Conservation (phyloP, 306 rosid species). For the Fragaria vesca region DNA sequence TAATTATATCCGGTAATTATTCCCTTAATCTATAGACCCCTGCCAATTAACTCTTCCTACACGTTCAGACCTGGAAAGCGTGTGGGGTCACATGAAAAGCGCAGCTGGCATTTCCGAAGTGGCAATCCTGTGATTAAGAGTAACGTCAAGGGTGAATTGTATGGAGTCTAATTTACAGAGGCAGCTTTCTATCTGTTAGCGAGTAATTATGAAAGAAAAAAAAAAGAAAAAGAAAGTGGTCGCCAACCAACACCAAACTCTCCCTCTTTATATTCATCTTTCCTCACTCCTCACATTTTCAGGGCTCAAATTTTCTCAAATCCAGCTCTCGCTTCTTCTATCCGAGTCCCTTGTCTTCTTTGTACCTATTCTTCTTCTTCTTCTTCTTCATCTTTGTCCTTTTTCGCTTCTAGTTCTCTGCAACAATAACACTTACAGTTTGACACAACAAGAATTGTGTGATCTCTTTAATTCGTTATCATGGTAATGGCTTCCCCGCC, state of each 20-base stretch:
- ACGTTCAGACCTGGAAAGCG: neutral
- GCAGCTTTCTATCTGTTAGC: slow-evolving; percentile 52
- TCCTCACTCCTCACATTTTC: slow-evolving; percentile 30
- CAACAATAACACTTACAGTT: neutral
- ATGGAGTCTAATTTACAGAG: neutral
- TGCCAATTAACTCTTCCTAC: neutral
- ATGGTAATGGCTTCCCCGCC: slow-evolving; percentile 76
- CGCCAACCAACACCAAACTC: slow-evolving; percentile 61
- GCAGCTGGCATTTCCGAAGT: slow-evolving; percentile 8
- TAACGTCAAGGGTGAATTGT: neutral
- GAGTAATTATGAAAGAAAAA: slow-evolving; percentile 33
- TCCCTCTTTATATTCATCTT: slow-evolving; percentile 52
- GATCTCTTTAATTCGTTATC: neutral
- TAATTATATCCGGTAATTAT: neutral
- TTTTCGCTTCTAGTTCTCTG: neutral
- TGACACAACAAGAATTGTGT: neutral
- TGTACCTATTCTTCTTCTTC: slow-evolving; percentile 20
- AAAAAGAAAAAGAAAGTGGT: slow-evolving; percentile 53
- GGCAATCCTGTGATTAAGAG: neutral
- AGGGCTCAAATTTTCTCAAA: slow-evolving; percentile 55
- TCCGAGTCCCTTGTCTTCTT: neutral
- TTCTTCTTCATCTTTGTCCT: neutral
- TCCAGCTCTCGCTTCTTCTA: slow-evolving; percentile 29
- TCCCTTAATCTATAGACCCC: neutral
- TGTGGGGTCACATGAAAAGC: slow-evolving; percentile 1